Evolutionary conservation across 1,284 basidiomycete species (phyloP).

Genomic region (Sutorius eximius): DNA sequence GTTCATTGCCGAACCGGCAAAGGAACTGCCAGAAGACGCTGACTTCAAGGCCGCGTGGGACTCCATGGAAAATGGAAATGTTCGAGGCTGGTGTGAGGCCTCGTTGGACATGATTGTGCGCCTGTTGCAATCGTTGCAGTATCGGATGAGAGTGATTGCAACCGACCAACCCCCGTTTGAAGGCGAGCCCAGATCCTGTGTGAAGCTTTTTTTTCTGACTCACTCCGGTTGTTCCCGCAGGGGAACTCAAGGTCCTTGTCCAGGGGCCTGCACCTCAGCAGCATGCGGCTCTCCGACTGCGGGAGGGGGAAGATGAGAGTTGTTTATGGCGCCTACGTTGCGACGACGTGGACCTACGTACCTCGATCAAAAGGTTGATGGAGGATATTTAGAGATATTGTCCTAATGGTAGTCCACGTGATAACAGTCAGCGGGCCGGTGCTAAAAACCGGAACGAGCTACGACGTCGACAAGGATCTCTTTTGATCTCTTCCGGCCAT

Average conservation of each 20-base stretch:
- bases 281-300: slow-evolving; percentile 52
- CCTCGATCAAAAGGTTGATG: slow-evolving; percentile 41
- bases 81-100: slow-evolving; percentile 66
- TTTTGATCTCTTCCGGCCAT: slow-evolving; percentile 26
- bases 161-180: slow-evolving; percentile 56
- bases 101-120: slow-evolving; percentile 53
- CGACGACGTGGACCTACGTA: slow-evolving; percentile 42
- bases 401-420: background rate
- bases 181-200: slow-evolving; percentile 41
- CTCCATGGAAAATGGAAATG: slow-evolving; percentile 42
- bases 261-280: slow-evolving; percentile 23
- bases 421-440: background rate
- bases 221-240: slow-evolving; percentile 36
- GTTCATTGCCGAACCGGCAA: slow-evolving; percentile 49
- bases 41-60: slow-evolving; percentile 62
- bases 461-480: slow-evolving; percentile 24
- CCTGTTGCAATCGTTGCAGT: slow-evolving; percentile 49
- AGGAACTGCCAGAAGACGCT: slow-evolving; percentile 24
- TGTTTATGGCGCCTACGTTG: slow-evolving; percentile 73
- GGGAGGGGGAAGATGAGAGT: slow-evolving; percentile 64
- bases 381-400: slow-evolving; percentile 25
- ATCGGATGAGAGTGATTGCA: slow-evolving; percentile 50
- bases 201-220: background rate
- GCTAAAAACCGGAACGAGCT: background rate
- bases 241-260: slow-evolving; percentile 63